Conservation (phyloP, 352 stramenopile species). For the Blastocystis sp. region DNA sequence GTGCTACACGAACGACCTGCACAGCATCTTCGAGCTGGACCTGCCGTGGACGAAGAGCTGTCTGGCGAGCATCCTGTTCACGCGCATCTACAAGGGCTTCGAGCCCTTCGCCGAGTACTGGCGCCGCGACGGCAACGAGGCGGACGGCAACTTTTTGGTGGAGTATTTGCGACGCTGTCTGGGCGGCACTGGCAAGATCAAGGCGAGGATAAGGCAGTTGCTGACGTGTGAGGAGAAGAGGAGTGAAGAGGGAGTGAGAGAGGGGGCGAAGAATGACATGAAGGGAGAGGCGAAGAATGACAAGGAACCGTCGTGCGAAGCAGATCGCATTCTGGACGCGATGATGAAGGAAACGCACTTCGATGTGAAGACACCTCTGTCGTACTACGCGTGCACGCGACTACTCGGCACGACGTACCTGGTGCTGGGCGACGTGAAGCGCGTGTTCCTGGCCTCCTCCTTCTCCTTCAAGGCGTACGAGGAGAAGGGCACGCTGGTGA, state of each 20-base stretch:
- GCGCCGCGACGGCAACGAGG: not conserved
- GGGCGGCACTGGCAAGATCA: conserved; percentile 4
- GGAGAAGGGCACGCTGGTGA: not conserved
- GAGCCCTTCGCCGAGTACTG: not conserved
- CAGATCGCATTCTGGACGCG: conserved; percentile 9
- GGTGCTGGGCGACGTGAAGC: conserved; percentile 19
- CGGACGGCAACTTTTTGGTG: not conserved
- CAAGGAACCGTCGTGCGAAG: not conserved
- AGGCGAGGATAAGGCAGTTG: conserved; percentile 23
- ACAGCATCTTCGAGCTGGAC: conserved; percentile 43
- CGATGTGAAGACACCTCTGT: not conserved
- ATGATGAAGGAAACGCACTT: conserved; percentile 20
- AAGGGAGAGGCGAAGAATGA: too few relatives aligned
- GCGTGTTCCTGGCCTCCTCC: not conserved
- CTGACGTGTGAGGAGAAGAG: not conserved
- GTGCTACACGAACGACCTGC: conserved; percentile 42
- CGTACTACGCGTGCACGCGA: not conserved
- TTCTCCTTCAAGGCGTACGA: not conserved
- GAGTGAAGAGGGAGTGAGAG: too few relatives aligned
- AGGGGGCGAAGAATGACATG: too few relatives aligned
- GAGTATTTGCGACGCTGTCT: conserved; percentile 20
- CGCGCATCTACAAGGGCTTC: conserved; percentile 43
- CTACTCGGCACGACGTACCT: conserved; percentile 4
- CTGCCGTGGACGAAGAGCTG: conserved; percentile 44
- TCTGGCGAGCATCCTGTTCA: conserved; percentile 41